Evolutionary conservation across 495 filamentous ascomycete genomes (phyloP), one percentile per base, ranked within the genome.

Genomic region (Tuber calosporum): DNA sequence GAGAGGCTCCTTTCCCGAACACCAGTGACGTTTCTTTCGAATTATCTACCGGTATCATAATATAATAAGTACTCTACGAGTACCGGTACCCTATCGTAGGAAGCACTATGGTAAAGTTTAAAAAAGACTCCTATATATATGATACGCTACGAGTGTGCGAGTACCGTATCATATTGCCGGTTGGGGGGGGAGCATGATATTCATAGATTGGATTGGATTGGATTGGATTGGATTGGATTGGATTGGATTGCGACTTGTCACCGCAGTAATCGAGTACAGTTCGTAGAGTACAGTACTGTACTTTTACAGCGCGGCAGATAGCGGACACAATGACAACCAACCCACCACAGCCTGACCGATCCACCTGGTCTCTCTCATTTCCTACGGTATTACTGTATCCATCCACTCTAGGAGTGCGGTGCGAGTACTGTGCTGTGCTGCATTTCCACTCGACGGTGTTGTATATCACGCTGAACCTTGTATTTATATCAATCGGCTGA

Each of bases 311-410:
- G 11, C 48, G 30, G 53, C 26, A n/a, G 45, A 53, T 53, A 53
- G 45, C 6, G 45, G n/a, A n/a, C 45, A 11, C 53, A 62, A 13
- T 30, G 45, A 22, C 26, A 11, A 62, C 17, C 53, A n/a, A n/a
- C n/a, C n/a, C n/a, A n/a, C n/a, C n/a, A n/a, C 53, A 62, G 53
- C 30, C 53, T 26, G 11, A 62, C 26, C n/a, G 11, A 26, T n/a
- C 53, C 53, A 62, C 53, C 30, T 62, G 53, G 53, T 62, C 53
- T 62, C 53, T 62, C 53, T 30, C 53, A 62, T 62, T 62, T 62
- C 53, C 53, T 62, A 15, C 30, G n/a, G n/a, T n/a, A n/a, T n/a
- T n/a, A n/a, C n/a, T n/a, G n/a, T 62, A 30, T 62, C 20, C 7
- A n/a, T 22, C 11, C 45, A n/a, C n/a, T n/a, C n/a, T n/a, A n/a